Conservation (phyloP, 2,329 filamentous ascomycete genomes). For the Chaetomium sp. region DNA sequence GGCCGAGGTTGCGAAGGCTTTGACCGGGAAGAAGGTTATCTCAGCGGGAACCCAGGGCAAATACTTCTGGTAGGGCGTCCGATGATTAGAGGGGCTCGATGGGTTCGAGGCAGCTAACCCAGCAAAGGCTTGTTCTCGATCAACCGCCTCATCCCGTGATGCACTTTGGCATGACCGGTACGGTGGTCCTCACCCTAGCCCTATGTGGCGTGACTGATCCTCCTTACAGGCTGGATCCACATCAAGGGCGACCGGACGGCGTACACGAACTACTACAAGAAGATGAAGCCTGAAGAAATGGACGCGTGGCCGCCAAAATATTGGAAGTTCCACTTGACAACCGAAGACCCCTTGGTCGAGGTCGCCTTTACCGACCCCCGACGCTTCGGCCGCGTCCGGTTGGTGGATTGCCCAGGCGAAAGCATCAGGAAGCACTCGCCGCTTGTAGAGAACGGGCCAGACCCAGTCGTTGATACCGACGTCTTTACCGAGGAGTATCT, state of each 20-base stretch:
- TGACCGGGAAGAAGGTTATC: constrained; percentile 69
- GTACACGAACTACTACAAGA: constrained; percentile 82
- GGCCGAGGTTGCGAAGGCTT: constrained; percentile 69
- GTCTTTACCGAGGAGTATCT: constrained; percentile 78
- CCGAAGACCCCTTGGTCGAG: constrained; percentile 57
- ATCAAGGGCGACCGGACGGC: constrained; percentile 76
- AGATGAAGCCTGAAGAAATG: constrained; percentile 61
- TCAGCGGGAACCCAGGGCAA: constrained; percentile 86
- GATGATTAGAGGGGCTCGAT: too few relatives aligned
- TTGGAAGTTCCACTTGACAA: constrained; percentile 76
- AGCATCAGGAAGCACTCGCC: constrained; percentile 77
- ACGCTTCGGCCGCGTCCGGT: constrained; percentile 74
- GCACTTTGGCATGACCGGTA: constrained; percentile 77
- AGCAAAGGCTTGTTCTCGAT: constrained; percentile 57
- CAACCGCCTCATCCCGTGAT: constrained; percentile 84
- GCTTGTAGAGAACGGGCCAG: constrained; percentile 88
- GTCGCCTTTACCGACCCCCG: constrained; percentile 83
- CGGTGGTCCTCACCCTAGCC: neutral
- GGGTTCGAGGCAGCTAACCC: constrained; percentile 5
- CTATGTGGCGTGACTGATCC: constrained; percentile 39
- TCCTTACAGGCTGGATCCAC: constrained; percentile 72
- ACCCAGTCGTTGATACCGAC: constrained; percentile 82
- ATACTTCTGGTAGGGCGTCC: constrained; percentile 75
- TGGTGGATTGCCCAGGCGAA: constrained; percentile 77
- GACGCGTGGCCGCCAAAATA: constrained; percentile 82